phyloP scores from a whole-genome alignment of 176 grass and related monocot species.

The Thinopyrum elongatum region DNA sequence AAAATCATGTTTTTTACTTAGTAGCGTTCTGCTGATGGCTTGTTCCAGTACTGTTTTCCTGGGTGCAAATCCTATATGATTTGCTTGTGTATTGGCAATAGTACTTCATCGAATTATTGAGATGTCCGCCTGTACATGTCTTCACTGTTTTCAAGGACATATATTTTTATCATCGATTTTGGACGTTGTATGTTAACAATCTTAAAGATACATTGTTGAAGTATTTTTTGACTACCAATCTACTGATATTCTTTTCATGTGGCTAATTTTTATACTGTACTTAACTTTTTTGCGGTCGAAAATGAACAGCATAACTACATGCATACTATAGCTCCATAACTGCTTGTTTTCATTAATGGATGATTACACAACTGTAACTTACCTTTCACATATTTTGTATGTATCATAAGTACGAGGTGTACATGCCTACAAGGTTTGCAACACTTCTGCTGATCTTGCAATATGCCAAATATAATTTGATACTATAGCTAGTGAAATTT shows the following conservation, averaged over 20 bases:
- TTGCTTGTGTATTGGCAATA: neutral
- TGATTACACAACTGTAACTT: neutral
- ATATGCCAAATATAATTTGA: neutral
- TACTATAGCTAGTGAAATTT: neutral
- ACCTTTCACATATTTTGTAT: neutral
- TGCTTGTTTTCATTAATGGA: neutral
- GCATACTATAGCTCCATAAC: neutral
- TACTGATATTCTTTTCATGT: neutral
- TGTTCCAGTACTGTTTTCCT: neutral
- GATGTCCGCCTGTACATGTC: neutral
- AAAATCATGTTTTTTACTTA: neutral
- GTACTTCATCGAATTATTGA: neutral
- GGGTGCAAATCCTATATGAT: neutral
- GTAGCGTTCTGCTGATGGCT: neutral
- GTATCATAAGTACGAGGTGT: neutral
- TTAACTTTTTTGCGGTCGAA: conserved; percentile 1
- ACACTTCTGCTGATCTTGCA: neutral
- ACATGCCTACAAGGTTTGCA: neutral
- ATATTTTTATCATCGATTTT: neutral
- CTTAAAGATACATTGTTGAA: neutral
- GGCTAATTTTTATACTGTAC: neutral
- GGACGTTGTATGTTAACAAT: neutral
- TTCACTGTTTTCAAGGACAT: neutral
- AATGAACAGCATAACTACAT: conserved; percentile 1
- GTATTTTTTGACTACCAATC: neutral